Evolutionary conservation across 2,329 filamentous ascomycete genomes (phyloP).

Genomic region (Sporothrix humicola): DNA sequence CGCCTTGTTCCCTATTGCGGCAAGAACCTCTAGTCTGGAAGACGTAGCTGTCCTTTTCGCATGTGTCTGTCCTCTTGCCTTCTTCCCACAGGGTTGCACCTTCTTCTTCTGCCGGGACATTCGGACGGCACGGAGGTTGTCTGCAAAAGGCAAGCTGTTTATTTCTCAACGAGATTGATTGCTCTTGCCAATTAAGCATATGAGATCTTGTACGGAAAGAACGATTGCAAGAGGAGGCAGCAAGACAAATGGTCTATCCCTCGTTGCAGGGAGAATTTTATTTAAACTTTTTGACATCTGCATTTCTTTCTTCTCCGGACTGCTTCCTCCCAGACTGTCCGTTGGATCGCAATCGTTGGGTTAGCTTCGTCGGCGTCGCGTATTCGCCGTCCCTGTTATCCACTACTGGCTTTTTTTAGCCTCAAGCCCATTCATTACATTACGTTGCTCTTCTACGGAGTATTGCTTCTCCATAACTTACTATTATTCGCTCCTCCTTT

Average conservation of each 20-base stretch:
- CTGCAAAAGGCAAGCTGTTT: constrained; percentile 17
- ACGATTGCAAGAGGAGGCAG: background rate
- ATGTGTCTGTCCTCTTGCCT: background rate
- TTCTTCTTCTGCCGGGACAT: constrained; percentile 23
- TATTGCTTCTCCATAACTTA: background rate
- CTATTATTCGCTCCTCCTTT: background rate
- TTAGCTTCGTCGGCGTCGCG: background rate
- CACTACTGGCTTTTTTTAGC: constrained; percentile 21
- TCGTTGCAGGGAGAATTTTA: background rate
- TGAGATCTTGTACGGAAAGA: background rate
- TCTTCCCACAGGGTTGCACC: constrained; percentile 11
- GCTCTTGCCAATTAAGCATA: constrained; percentile 2
- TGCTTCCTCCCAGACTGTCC: background rate
- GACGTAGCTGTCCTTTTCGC: constrained; percentile 23
- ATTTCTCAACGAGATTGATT: background rate
- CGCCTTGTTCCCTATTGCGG: constrained; percentile 15
- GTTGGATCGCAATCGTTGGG: background rate
- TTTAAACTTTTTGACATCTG: background rate
- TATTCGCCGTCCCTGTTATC: constrained; percentile 17
- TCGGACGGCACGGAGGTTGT: constrained; percentile 24
- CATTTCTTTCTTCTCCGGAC: background rate
- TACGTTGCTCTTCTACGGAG: background rate
- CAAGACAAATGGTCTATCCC: background rate
- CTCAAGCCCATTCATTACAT: background rate
- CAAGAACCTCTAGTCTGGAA: background rate